These are phyloP conservation scores for Cytospora paraplurivora DNA, from an alignment of 2,329 filamentous ascomycete species.

Conservation along the genomic window DNA sequence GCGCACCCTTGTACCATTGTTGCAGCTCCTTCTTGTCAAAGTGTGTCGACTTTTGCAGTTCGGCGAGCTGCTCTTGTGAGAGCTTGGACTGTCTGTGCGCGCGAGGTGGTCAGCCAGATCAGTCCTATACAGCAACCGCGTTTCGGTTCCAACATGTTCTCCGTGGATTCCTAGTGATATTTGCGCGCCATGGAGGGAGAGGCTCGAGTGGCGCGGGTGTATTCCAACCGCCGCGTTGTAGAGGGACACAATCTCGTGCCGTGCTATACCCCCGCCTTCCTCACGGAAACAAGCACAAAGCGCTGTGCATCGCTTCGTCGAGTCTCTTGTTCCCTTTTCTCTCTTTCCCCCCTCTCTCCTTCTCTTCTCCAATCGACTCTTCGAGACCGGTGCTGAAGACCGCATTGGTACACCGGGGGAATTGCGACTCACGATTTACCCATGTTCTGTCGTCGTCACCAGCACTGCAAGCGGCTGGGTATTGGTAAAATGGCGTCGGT, in stretches of 20 bases:
- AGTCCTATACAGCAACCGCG: conserved; percentile 5
- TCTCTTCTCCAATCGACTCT: background rate
- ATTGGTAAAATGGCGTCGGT: conserved; percentile 4
- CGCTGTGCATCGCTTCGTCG: conserved; percentile 21
- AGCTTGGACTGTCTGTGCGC: conserved; percentile 88
- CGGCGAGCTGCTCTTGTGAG: conserved; percentile 90
- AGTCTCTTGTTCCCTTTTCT: background rate
- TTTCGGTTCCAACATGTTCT: background rate
- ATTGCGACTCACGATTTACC: conserved; percentile 55
- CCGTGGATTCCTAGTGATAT: background rate
- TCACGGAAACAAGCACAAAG: background rate
- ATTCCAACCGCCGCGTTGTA: conserved; percentile 8
- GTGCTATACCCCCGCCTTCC: background rate
- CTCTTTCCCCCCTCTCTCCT: too few relatives aligned
- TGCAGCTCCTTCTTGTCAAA: conserved; percentile 99
- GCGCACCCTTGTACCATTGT: conserved; percentile 98
- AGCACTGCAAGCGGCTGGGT: conserved; percentile 12
- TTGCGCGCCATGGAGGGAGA: conserved; percentile 18
- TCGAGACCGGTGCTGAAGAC: background rate
- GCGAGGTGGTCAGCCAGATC: conserved; percentile 18
- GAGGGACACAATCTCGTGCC: background rate
- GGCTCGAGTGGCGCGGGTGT: conserved; percentile 12
- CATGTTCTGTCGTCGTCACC: conserved; percentile 40
- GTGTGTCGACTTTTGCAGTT: conserved; percentile 95
- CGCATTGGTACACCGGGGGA: conserved; percentile 10